phyloP scores from a whole-genome alignment of 352 stramenopile species.

The Globisporangium perplexum region DNA sequence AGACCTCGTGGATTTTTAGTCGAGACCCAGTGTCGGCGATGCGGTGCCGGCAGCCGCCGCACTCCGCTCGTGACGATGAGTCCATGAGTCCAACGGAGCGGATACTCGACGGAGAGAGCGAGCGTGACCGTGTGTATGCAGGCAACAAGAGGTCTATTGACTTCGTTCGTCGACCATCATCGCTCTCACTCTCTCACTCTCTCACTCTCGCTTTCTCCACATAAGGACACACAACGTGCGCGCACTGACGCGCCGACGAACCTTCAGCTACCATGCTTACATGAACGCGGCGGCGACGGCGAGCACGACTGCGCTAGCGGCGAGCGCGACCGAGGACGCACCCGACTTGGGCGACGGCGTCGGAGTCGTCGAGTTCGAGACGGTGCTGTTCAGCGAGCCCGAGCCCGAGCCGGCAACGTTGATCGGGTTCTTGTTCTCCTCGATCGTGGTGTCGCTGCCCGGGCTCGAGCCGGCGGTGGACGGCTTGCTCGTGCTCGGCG shows the following conservation, averaged over 20 bases:
- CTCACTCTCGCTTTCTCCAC: not conserved
- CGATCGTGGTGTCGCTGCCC: not conserved
- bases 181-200: not conserved
- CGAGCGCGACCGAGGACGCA: not conserved
- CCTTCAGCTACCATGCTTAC: slow-evolving; percentile 1
- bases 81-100: too few species aligned
- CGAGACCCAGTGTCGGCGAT: too few species aligned
- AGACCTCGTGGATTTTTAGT: too few species aligned
- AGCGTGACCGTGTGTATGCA: too few species aligned
- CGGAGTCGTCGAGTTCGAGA: not conserved
- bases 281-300: slow-evolving; percentile 2
- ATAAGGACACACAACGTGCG: not conserved
- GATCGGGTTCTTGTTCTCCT: not conserved
- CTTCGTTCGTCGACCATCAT: not conserved
- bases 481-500: not conserved
- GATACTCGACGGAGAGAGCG: too few species aligned
- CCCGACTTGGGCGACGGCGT: not conserved
- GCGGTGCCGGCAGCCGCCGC: too few species aligned
- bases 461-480: slow-evolving; percentile 4
- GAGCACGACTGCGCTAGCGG: not conserved
- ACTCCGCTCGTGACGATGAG: too few species aligned
- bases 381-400: not conserved
- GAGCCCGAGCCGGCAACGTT: not conserved
- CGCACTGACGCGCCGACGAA: not conserved
- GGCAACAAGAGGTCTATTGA: not conserved